Evolutionary conservation across 345 rosid genomes (phyloP).

Genomic region (Brassica carinata): DNA sequence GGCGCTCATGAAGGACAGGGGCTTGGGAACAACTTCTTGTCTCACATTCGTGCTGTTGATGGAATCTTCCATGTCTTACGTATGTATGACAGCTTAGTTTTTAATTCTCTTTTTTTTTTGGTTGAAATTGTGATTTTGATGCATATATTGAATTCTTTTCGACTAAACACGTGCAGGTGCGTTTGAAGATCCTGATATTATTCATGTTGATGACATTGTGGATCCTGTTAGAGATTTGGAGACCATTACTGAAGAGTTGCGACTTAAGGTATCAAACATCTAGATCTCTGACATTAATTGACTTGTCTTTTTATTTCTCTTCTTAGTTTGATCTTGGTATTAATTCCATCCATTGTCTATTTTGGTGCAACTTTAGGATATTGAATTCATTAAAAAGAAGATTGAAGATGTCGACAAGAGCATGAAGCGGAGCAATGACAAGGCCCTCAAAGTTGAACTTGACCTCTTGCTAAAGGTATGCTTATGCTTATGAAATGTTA

Average conservation of each 20-base stretch:
- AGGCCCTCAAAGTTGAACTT: slow-evolving; percentile 79
- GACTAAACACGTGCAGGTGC: slow-evolving; percentile 58
- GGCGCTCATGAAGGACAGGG: slow-evolving; percentile 99
- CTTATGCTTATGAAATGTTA: neutral
- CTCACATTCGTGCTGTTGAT: slow-evolving; percentile 98
- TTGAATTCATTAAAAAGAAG: slow-evolving; percentile 81
- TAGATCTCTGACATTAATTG: neutral
- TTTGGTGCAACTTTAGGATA: slow-evolving; percentile 57
- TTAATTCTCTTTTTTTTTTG: neutral
- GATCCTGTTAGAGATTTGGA: slow-evolving; percentile 98
- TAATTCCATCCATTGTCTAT: neutral
- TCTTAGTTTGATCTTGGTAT: neutral
- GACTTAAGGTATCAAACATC: slow-evolving; percentile 60
- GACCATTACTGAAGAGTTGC: slow-evolving; percentile 74
- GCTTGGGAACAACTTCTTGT: slow-evolving; percentile 91
- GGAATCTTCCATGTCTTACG: slow-evolving; percentile 97
- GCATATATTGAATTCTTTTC: neutral
- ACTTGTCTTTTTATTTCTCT: too few relatives aligned
- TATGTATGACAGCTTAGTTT: slow-evolving; percentile 36
- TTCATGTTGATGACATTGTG: slow-evolving; percentile 94
- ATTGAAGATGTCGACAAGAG: slow-evolving; percentile 91
- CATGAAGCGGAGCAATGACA: slow-evolving; percentile 99
- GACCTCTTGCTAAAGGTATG: slow-evolving; percentile 54
- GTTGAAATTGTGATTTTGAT: too few relatives aligned
- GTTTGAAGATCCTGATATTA: slow-evolving; percentile 92